Evolutionary conservation across 2,329 filamentous ascomycete genomes (phyloP), one percentile per base, ranked within the genome.

Genomic region (Simplicillium sp.): DNA sequence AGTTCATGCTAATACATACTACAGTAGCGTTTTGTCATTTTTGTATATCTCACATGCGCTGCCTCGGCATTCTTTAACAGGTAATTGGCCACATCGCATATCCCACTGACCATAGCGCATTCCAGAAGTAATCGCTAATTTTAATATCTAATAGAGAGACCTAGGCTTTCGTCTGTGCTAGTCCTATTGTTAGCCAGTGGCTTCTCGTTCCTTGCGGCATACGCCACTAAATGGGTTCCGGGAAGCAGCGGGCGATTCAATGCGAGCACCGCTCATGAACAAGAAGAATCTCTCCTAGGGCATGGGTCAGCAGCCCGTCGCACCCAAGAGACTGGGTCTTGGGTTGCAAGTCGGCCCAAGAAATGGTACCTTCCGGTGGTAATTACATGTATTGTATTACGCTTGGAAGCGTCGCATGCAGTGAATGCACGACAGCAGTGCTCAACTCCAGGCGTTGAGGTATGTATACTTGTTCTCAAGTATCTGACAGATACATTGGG

Each of bases 351-450:
- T 28, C 62, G 71, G 15, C 72, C 73, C 14, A 61, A 66, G 29
- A 60, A 66, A 11, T 67, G 65, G 42, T 70, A 67, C 36, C 48
- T 71, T 3, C 64, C 67, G 1, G 54, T 62, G 11, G 50, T 76
- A 13, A 55, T 72, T 8, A 33, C 62, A 5, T 64, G 64, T 25
- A 58, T 75, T 36, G 57, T 72, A 3, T 28, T 70, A 8, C 65
- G 74, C 4, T 50, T 76, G 13, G 69, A 74, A 44, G 52, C 70
- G 2, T 67, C 70, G 29, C 62, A 72, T 39, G 57, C 54, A 28
- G 64, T 73, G 2, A 61, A 67, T 12, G 54, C 57, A 18, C 62
- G 68, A 43, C 62, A 72, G 29, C 71, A 76, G 53, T 78, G 74
- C 49, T 62, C 70, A 7, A 58, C 54, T 11, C 58, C 66, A 15